Evolutionary conservation across 768 basidiomycete species (phyloP).

Genomic region (Fibroporia radiculosa): DNA sequence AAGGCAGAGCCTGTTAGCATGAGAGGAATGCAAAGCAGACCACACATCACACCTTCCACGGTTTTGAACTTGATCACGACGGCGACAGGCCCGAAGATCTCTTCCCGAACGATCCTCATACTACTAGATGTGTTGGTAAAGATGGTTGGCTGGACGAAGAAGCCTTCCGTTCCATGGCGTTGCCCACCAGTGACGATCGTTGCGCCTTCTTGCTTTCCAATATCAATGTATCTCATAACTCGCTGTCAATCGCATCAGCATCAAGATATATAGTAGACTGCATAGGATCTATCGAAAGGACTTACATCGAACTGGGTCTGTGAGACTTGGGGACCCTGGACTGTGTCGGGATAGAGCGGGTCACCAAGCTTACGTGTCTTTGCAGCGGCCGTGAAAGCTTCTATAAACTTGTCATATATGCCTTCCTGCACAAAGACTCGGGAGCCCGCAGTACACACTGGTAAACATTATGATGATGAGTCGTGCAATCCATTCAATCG

Average conservation of each 20-base stretch:
- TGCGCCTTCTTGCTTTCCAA: slow-evolving; percentile 80
- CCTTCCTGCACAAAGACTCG: slow-evolving; percentile 83
- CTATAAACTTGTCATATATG: slow-evolving; percentile 84
- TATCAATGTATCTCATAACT: slow-evolving; percentile 70
- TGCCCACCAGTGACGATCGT: slow-evolving; percentile 71
- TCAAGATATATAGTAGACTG: neutral
- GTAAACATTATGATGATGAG: no score
- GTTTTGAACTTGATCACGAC: slow-evolving; percentile 76
- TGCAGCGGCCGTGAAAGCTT: slow-evolving; percentile 28
- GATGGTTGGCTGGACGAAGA: slow-evolving; percentile 85
- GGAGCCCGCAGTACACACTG: slow-evolving; percentile 91
- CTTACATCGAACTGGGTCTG: neutral
- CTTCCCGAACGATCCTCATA: slow-evolving; percentile 74
- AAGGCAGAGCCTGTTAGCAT: no score
- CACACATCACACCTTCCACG: no score
- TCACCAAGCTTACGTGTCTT: neutral
- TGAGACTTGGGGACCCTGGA: neutral
- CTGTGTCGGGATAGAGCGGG: neutral
- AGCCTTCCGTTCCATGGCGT: slow-evolving; percentile 72
- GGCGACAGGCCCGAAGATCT: slow-evolving; percentile 96
- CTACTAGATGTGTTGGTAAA: slow-evolving; percentile 71
- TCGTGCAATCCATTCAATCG: no score
- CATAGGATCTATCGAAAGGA: neutral
- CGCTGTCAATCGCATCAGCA: neutral
- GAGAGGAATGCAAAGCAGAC: no score